Conservation (phyloP, 352 stramenopile genomes). For the Peronospora belbahrii region DNA sequence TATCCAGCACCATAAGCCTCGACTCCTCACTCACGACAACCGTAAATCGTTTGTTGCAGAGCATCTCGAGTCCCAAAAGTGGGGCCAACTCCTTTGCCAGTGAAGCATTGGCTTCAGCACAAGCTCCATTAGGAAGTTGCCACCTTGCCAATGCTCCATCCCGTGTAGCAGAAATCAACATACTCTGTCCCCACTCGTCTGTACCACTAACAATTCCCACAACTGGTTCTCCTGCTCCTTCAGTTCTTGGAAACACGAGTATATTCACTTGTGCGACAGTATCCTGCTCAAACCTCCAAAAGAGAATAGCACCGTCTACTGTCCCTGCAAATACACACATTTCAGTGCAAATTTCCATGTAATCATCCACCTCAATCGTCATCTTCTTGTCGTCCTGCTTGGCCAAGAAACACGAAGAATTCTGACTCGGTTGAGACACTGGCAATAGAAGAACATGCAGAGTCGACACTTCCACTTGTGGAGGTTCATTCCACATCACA, state of each 20-base stretch:
- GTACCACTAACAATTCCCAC: conserved; percentile 57
- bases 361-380: conserved; percentile 23
- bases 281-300: conserved; percentile 63
- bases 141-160: conserved; percentile 52
- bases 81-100: conserved; percentile 55
- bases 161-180: conserved; percentile 48
- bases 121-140: conserved; percentile 61
- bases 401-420: conserved; percentile 27
- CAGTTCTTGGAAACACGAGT: conserved; percentile 34
- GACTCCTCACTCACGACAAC: conserved; percentile 65
- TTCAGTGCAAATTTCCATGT: conserved; percentile 33
- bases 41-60: conserved; percentile 61
- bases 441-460: conserved; percentile 65
- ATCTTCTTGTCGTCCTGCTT: conserved; percentile 31
- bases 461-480: conserved; percentile 40
- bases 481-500: conserved; percentile 59
- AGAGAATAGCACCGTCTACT: conserved; percentile 51
- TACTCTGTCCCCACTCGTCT: conserved; percentile 75
- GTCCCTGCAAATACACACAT: conserved; percentile 70
- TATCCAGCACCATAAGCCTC: conserved; percentile 72
- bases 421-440: conserved; percentile 55
- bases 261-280: conserved; percentile 59
- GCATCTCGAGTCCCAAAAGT: conserved; percentile 61
- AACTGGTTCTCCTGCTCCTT: conserved; percentile 23
- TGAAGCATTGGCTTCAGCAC: conserved; percentile 39